phyloP scores from a whole-genome alignment of 2,329 filamentous ascomycete species.

The Claviceps sp. region DNA sequence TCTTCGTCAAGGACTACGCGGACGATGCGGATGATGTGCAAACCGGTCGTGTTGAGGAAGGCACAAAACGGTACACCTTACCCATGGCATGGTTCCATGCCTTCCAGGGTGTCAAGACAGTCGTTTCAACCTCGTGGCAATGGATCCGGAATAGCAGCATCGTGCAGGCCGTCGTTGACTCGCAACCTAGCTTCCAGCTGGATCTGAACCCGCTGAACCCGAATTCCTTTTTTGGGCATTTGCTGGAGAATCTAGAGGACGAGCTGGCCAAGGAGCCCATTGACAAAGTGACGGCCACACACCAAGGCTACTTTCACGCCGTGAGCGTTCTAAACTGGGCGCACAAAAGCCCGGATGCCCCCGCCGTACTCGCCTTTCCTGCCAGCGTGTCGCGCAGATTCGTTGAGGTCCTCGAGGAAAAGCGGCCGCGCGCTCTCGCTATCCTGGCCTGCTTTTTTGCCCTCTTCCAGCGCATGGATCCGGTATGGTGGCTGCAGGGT shows the following conservation, averaged over 20 bases:
- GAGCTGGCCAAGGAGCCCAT: conserved; percentile 30
- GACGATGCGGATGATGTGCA: conserved; percentile 9
- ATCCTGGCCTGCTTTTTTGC: conserved; percentile 56
- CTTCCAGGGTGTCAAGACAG: conserved; percentile 53
- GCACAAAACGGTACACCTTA: conserved; percentile 36
- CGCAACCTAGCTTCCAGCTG: conserved; percentile 48
- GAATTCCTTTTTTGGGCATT: conserved; percentile 45
- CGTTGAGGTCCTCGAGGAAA: conserved; percentile 44
- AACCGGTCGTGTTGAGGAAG: conserved; percentile 16
- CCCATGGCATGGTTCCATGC: conserved; percentile 54
- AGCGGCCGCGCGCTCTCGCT: conserved; percentile 46
- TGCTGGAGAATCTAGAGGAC: conserved; percentile 44
- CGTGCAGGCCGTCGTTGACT: conserved; percentile 49
- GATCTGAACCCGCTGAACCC: conserved; percentile 38
- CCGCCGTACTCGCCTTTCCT: conserved; percentile 48
- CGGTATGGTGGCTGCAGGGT: conserved; percentile 57
- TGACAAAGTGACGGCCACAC: conserved; percentile 18
- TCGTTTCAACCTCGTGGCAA: conserved; percentile 51
- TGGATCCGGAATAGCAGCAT: conserved; percentile 45
- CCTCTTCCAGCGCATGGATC: conserved; percentile 46
- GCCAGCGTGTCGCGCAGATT: conserved; percentile 49
- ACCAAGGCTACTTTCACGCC: conserved; percentile 47
- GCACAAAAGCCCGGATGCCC: conserved; percentile 44
- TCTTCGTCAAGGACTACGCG: conserved; percentile 45
- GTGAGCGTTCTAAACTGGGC: conserved; percentile 56